Base-by-base conservation (phyloP, 139 green algal genomes). In the Chlamydomonas urium region DNA sequence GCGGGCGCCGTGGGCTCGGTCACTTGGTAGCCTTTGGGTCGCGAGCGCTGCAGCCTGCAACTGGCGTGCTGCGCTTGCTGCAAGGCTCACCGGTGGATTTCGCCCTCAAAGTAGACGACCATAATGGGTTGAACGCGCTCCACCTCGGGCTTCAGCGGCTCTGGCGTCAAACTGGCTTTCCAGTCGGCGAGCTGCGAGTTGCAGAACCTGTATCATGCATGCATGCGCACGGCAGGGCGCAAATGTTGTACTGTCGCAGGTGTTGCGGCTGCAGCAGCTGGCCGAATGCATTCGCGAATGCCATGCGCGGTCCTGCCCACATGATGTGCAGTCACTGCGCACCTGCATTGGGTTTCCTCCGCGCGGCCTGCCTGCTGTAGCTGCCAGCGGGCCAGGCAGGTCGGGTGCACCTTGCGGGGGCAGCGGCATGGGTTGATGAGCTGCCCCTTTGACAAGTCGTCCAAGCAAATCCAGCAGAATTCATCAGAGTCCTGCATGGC, bases 381-480 rank as follows among this genome's bases (percentile, higher is more conserved):
- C 71, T 89, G 84, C 84, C 84, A 89, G 1, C 84, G 59, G 1
- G 84, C 84, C 6, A 89, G 69, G 70, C 84, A 90, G 47, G 73
- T 71, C 24, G 79, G 75, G 71, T 90, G 84, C 67, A 86, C 84
- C 29, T 80, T 81, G 34, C 84, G 75, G 0, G 84, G 84, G 72
- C 84, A 90, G n/a, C 65, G 67, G 73, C 84, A 90, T 17, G 84
- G 84, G 3, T 19, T 69, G 34, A 85, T 67, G 0, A 88, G 66
- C 62, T 38, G 76, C 60, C 35, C 29, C 37, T 36, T 79, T 47
- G 4, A 72, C 74, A 2, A 78, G 19, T 85, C 84, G 26, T 90
- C 84, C 33, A 90, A 33, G 59, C 84, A 90, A 36, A 90, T 90
- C 84, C 84, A 90, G 69, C 84, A 90, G n/a, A 86, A 58, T 14